Evolutionary conservation across 2,329 filamentous ascomycete species (phyloP), one percentile per base, ranked within the genome.

Genomic region (Fusarium sulawesiense): DNA sequence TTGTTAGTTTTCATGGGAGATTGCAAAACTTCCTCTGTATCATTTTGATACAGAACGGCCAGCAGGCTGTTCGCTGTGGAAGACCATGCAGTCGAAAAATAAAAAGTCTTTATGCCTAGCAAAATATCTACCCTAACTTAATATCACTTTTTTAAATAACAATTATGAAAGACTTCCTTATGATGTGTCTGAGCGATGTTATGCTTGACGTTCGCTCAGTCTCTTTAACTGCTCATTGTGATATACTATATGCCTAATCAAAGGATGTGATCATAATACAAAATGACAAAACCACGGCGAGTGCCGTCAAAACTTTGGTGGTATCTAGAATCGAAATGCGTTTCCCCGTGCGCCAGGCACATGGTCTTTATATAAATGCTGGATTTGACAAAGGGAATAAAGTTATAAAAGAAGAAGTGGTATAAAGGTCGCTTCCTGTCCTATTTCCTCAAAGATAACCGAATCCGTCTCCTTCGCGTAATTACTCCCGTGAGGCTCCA

Each of bases 261-360:
- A 68, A 47, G 27, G 50, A 54, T 48, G 51, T 64, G 56, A 53
- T 68, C 54, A 42, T 68, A 55, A 50, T 68, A 57, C 54, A 71
- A 42, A 64, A 64, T 27, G 40, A 64, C 50, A 44, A 63, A 60
- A 59, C 23, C 23, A 56, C 42, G 62, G 64, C 41, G 42, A 56
- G 40, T 64, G 48, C 47, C 60, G 67, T 54, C 54, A 40, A 70
- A 70, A 54, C 48, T 70, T 60, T 59, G 54, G 50, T 70, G 68
- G 68, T 70, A 70, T 70, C 68, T 70, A 70, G 68, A 70, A 70
- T 71, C 47, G 64, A 70, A 70, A 54, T 58, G 21, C 25, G 50
- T 44, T 60, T 27, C 53, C 37, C 40, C 20, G 67, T 70, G 68
- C 68, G 32, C 68, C 68, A 64, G 68, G 68, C 68, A 70, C 68